A percentile compares a stretch with the other conserved stretches of the same genome.
phyloP scores from a whole-genome alignment of 2,329 filamentous ascomycete species.

The Clonostachys rhizophaga region DNA sequence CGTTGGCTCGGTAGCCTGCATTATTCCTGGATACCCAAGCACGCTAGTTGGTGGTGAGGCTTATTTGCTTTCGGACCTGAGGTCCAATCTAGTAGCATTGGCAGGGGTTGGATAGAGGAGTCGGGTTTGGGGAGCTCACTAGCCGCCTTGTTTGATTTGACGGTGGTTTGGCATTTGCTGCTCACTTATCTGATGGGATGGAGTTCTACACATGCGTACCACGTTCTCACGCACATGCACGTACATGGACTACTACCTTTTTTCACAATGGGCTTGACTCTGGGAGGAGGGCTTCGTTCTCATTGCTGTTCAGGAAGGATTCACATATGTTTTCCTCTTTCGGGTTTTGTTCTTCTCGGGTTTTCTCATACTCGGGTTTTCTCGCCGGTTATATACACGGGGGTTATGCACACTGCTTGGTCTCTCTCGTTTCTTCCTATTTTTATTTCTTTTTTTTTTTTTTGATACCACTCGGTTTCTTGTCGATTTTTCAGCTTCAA shows the following conservation, averaged over 20 bases:
- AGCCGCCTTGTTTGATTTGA: slow-evolving; percentile 6
- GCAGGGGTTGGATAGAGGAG: slow-evolving; percentile 32
- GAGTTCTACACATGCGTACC: no score
- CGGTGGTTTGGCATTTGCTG: slow-evolving; percentile 5
- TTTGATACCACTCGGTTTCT: not conserved
- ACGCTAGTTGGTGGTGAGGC: slow-evolving; percentile 24
- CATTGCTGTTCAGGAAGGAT: not conserved
- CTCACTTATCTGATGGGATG: slow-evolving; percentile 2
- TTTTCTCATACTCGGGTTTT: no score
- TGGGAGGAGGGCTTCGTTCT: not conserved
- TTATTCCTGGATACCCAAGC: slow-evolving; percentile 25
- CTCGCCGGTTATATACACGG: no score
- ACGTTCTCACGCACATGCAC: no score
- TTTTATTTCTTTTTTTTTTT: no score
- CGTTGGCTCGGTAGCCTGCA: slow-evolving; percentile 9
- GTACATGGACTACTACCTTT: no score
- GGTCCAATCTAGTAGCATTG: slow-evolving; percentile 22
- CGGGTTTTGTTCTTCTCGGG: no score
- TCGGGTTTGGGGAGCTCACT: slow-evolving; percentile 11
- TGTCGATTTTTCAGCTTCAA: not conserved
- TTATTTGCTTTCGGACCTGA: slow-evolving; percentile 22
- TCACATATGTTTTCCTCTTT: not conserved
- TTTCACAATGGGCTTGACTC: not conserved
- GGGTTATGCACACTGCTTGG: no score
- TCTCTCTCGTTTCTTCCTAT: no score